These are phyloP conservation scores for Mallotus japonicus DNA, from an alignment of 441 rosid genomes.

Conservation along the genomic window DNA sequence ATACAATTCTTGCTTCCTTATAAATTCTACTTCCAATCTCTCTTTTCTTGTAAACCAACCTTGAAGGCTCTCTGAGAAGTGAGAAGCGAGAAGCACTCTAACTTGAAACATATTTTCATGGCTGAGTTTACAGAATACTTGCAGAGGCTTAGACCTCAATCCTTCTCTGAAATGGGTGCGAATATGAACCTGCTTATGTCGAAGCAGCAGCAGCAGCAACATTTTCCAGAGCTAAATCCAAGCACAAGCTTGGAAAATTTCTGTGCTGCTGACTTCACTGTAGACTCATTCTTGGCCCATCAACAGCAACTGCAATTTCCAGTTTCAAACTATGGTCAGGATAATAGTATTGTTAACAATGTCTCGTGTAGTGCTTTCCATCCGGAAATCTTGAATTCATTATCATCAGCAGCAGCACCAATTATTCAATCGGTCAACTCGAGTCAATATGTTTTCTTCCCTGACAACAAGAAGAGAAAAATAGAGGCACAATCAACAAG, in stretches of 20 bases:
- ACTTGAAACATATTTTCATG: constrained; percentile 5
- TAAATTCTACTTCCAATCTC: constrained; percentile 17
- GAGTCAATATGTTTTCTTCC: constrained; percentile 17
- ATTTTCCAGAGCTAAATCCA: constrained; percentile 31
- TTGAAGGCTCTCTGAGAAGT: background rate
- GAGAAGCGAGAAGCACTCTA: background rate
- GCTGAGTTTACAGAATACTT: constrained; percentile 35
- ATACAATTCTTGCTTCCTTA: constrained; percentile 4
- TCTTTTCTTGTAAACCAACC: constrained; percentile 14
- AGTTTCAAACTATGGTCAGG: constrained; percentile 1
- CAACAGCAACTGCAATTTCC: constrained; percentile 23
- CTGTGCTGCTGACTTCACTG: constrained; percentile 23
- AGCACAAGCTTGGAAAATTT: constrained; percentile 26
- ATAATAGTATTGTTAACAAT: background rate
- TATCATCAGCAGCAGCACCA: background rate
- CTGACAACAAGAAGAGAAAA: constrained; percentile 32
- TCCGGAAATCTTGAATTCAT: constrained; percentile 16
- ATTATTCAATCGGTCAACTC: constrained; percentile 4
- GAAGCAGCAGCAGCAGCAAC: constrained; percentile 15
- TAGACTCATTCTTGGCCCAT: constrained; percentile 30
- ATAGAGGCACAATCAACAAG: constrained; percentile 23
- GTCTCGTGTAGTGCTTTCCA: constrained; percentile 3
- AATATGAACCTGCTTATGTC: constrained; percentile 27
- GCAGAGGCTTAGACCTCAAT: constrained; percentile 31
- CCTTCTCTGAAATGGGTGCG: constrained; percentile 25